Evolutionary conservation across 352 stramenopile genomes (phyloP).

Genomic region (Globisporangium nodosum): DNA sequence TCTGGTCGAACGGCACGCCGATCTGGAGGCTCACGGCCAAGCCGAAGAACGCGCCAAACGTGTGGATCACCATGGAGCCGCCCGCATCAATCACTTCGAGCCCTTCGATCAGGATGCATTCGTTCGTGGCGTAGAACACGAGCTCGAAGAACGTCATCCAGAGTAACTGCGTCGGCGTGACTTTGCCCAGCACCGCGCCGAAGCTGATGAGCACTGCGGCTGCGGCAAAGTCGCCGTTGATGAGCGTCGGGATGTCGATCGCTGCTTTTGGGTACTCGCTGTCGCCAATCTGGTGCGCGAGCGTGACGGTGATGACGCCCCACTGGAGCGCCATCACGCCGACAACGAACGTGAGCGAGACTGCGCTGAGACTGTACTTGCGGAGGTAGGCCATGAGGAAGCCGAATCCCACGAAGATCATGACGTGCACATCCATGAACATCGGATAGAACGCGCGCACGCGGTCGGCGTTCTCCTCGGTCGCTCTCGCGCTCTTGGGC

Average conservation of each 20-base stretch:
- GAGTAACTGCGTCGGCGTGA: slow-evolving; percentile 69
- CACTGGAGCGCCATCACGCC: slow-evolving; percentile 59
- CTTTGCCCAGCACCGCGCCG: slow-evolving; percentile 67
- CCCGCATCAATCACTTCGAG: slow-evolving; percentile 68
- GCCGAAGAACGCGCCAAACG: slow-evolving; percentile 81
- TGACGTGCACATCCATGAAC: slow-evolving; percentile 79
- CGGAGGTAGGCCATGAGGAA: slow-evolving; percentile 88
- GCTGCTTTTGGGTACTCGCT: slow-evolving; percentile 40
- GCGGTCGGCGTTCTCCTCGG: slow-evolving; percentile 2
- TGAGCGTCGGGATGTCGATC: slow-evolving; percentile 57
- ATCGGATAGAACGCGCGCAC: slow-evolving; percentile 31
- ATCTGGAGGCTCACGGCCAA: slow-evolving; percentile 59
- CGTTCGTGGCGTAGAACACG: slow-evolving; percentile 76
- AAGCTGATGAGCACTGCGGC: slow-evolving; percentile 78
- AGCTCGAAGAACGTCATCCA: slow-evolving; percentile 75
- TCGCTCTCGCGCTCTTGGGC: slow-evolving; percentile 15
- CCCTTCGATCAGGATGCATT: slow-evolving; percentile 56
- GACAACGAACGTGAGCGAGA: slow-evolving; percentile 78
- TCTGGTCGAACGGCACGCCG: slow-evolving; percentile 40
- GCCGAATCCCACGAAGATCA: slow-evolving; percentile 87
- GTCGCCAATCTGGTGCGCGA: slow-evolving; percentile 47
- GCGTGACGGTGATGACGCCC: slow-evolving; percentile 62
- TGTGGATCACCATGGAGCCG: slow-evolving; percentile 82
- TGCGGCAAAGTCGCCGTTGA: slow-evolving; percentile 79
- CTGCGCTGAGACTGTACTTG: slow-evolving; percentile 72